Evolutionary conservation across 225 moss, liverwort and hornwort species (phyloP).

Genomic region (Thuidium tamariscinum): DNA sequence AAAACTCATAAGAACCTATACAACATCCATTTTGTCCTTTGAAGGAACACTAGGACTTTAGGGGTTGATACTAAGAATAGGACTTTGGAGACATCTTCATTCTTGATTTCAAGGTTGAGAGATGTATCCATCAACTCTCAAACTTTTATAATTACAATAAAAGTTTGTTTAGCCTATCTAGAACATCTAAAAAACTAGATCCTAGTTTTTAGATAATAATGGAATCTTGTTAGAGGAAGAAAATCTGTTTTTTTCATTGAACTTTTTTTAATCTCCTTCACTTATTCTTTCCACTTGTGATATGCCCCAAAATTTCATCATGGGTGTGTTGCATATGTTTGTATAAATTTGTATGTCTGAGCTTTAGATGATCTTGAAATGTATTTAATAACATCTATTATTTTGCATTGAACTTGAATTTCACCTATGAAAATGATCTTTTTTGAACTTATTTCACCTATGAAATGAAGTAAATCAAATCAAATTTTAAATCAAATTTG

Average conservation of each 20-base stretch:
- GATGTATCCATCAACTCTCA: neutral
- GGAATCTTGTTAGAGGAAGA: fast-evolving
- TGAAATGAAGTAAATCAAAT: neutral
- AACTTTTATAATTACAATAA: neutral
- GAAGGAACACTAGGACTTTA: too few relatives aligned
- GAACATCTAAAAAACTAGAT: fast-evolving
- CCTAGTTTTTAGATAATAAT: neutral
- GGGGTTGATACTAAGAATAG: too few relatives aligned
- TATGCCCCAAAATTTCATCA: too few relatives aligned
- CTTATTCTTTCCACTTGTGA: neutral
- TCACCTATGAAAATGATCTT: neutral
- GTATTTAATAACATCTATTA: neutral
- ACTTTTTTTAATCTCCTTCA: fast-evolving
- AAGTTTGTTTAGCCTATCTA: fast-evolving
- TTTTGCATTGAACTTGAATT: neutral
- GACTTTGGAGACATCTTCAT: neutral
- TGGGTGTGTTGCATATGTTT: neutral
- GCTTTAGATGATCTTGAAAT: neutral
- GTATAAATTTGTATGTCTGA: neutral
- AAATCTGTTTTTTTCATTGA: neutral
- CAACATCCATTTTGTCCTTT: too few relatives aligned
- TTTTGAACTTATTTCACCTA: neutral
- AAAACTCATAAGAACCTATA: too few relatives aligned
- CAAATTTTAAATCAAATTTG: neutral
- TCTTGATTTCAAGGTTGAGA: fast-evolving